Conservation (phyloP, 331 rosid genomes). For the Arachis monticola region DNA sequence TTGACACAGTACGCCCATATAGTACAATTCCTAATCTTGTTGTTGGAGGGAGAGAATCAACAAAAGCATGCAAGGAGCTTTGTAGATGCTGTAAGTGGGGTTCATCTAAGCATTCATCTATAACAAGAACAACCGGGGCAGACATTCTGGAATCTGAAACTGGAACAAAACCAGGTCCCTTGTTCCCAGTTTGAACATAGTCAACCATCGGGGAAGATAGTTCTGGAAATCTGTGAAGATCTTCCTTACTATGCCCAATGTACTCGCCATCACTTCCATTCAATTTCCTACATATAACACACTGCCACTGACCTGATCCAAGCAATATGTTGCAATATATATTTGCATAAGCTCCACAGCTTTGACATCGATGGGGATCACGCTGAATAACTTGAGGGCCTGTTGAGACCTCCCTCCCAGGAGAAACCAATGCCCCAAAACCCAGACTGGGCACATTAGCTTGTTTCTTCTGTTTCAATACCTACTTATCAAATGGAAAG, state of each 20-base stretch:
- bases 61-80: constrained; percentile 95
- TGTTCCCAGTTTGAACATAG: constrained; percentile 63
- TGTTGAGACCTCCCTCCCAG: constrained; percentile 82
- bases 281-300: constrained; percentile 84
- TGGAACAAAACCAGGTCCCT: constrained; percentile 96
- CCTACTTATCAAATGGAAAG: constrained; percentile 50
- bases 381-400: constrained; percentile 90
- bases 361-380: constrained; percentile 91
- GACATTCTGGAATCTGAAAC: constrained; percentile 93
- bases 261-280: constrained; percentile 93
- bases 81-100: constrained; percentile 89
- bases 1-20: constrained; percentile 89
- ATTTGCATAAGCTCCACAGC: constrained; percentile 95
- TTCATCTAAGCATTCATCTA: constrained; percentile 94
- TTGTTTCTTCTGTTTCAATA: constrained; percentile 84
- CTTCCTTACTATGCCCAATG: constrained; percentile 72
- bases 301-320: constrained; percentile 99
- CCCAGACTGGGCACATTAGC: constrained; percentile 95
- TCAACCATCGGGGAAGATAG: constrained; percentile 84
- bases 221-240: constrained; percentile 79
- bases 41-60: constrained; percentile 87
- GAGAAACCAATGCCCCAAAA: constrained; percentile 93
- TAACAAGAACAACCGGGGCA: constrained; percentile 87
- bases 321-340: constrained; percentile 75
- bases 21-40: constrained; percentile 78